Conservation (phyloP, 2,329 filamentous ascomycete genomes). For the Talaromyces sp. region DNA sequence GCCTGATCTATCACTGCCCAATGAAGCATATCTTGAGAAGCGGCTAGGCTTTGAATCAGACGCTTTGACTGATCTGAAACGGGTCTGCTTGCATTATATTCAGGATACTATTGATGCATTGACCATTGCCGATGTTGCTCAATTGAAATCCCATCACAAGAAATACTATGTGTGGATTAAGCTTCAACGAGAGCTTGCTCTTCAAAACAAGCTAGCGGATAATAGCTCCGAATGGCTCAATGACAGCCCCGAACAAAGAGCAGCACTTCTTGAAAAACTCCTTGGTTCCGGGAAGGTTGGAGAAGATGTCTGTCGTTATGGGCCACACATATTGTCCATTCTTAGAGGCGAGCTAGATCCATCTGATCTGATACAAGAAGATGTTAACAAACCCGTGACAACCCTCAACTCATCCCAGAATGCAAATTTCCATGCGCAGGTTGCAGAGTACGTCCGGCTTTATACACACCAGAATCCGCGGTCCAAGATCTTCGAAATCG, state of each 20-base stretch:
- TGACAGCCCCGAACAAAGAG: background rate
- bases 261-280: background rate
- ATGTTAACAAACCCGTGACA: background rate
- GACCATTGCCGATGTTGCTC: background rate
- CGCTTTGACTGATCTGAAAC: background rate
- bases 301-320: background rate
- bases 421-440: background rate
- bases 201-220: background rate
- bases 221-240: background rate
- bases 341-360: background rate
- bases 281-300: background rate
- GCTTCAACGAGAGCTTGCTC: background rate
- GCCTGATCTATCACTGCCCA: background rate
- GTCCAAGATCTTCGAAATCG: background rate
- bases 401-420: background rate
- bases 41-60: background rate
- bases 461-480: background rate
- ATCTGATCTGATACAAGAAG: background rate
- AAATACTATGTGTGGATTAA: slow-evolving; percentile 1
- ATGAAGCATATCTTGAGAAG: background rate
- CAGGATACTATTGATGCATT: background rate
- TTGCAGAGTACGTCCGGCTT: background rate
- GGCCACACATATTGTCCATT: background rate
- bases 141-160: background rate
- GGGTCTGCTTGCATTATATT: background rate